Evolutionary conservation across 495 filamentous ascomycete species (phyloP), one percentile per base, ranked within the genome.

Genomic region (Massariosphaeria phaeospora): DNA sequence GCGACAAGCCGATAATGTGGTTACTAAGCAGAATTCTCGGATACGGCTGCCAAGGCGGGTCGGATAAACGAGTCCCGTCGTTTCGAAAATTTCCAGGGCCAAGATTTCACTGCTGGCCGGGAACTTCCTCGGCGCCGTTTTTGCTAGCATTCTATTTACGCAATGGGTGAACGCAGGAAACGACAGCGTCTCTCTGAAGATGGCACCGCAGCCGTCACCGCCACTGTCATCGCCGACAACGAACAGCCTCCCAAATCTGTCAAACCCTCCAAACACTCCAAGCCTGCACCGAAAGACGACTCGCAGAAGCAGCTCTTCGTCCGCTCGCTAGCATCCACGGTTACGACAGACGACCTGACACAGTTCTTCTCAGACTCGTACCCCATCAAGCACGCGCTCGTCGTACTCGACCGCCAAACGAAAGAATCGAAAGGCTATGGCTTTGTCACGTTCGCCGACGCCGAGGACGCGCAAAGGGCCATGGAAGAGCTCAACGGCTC

Each of bases 391-490:
- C 93, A 97, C 70, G 91, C 91, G 45, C 85, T 84, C 4, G 88
- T 89, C 11, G 88, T 99, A 17, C 72, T 80, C 27, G 90, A 97
- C 67, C 78, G 84, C 0, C 70, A 77, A 52, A 93, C 88, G 6
- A 95, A 96, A 63, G 71, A 79, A 41, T 95, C 86, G 17, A 86
- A 88, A 60, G 91, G 91, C 9, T 99, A 86, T 69, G 93, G 93
- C 42, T 99, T 99, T 70, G 91, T 97, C 40, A 95, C 93, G 11
- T 96, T 97, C 63, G 84, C 90, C 63, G 91, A 97, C 64, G 76
- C 85, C 44, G 89, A 96, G 55, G 93, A 99, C 71, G 90, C 93
- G 23, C 71, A 85, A 58, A 75, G 79, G 45, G 93, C 93, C 13
- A 74, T 83, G 65, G 77, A 85, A 56, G 83, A 91, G 67, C 80